Base-by-base conservation (phyloP, 2,329 filamentous ascomycete species). In the Zymoseptoria ardabiliae region DNA sequence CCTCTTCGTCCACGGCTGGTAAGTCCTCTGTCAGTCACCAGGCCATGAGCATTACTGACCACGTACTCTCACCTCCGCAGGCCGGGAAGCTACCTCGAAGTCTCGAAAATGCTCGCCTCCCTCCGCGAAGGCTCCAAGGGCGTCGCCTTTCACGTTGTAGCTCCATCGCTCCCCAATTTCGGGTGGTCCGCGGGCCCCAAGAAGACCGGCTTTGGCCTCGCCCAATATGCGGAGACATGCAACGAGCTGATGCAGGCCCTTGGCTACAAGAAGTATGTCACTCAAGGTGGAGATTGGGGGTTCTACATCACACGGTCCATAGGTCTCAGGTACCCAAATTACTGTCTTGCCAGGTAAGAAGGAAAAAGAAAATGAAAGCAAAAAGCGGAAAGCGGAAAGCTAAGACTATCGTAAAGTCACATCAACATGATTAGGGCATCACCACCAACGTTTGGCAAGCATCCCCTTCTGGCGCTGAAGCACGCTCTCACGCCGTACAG, bases 31-130 rank as follows among this genome's bases (percentile, higher is more conserved):
- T n/a, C 19, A 5, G 5, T 21, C 35, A 11, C 11, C 35, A 25
- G 23, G 2, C 17, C 35, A 41, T 17, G 4, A 41, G 4, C 35
- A 17, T 17, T 13, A n/a, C 35, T 45, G 11, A 45, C 7, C 35
- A 17, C 35, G 6, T 45, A 13, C 17, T 17, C 35, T 2, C 2
- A 17, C 11, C 13, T n/a, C 17, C 4, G 7, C 2, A 51, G 50
- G 51, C 88, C 88, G 0, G 87, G 87, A 0, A 86, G 81, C 62
- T 89, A 88, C 68, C 69, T 87, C 50, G 87, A 90, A 71, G 84
- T 84, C 1, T 73, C 76, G 23, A 88, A 87, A 67, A 73, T 90
- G 50, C 74, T 91, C 0, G 71, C 74, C 2, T 64, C 78, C 2
- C 71, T 84, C 13, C 70, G 72, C 5, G 63, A 69, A 19, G 68